phyloP scores from a whole-genome alignment of 352 stramenopile genomes.

The Phytopythium montanum region DNA sequence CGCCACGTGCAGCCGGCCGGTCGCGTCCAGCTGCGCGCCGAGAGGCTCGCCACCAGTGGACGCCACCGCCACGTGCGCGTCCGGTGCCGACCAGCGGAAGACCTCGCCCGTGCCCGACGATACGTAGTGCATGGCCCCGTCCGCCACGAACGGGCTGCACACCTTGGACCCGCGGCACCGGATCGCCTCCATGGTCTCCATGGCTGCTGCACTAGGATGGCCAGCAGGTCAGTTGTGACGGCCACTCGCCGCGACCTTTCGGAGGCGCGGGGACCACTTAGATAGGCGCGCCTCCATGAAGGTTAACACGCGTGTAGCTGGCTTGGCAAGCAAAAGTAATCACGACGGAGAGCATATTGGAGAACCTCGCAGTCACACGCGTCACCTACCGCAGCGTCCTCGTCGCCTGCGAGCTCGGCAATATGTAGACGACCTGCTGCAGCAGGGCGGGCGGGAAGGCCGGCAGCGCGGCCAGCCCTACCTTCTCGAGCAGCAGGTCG shows the following conservation, averaged over 20 bases:
- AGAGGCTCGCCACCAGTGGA: slow-evolving; percentile 70
- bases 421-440: too few species aligned
- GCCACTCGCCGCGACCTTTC: too few species aligned
- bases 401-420: too few species aligned
- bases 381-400: too few species aligned
- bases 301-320: too few species aligned
- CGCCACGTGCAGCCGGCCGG: slow-evolving; percentile 57
- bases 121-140: slow-evolving; percentile 59
- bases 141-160: slow-evolving; percentile 62
- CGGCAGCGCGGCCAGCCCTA: slow-evolving; percentile 24
- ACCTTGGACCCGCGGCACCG: slow-evolving; percentile 65
- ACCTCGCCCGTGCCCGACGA: slow-evolving; percentile 69
- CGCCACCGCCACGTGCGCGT: slow-evolving; percentile 42
- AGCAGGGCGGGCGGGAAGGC: slow-evolving; percentile 43
- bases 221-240: too few species aligned
- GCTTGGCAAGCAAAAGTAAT: too few species aligned
- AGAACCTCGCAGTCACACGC: too few species aligned
- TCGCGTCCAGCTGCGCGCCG: slow-evolving; percentile 60
- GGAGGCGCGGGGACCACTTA: too few species aligned
- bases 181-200: slow-evolving; percentile 37
- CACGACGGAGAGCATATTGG: too few species aligned
- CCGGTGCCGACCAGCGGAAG: slow-evolving; percentile 39
- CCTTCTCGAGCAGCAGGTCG: slow-evolving; percentile 50
- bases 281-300: too few species aligned
- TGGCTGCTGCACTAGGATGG: too few species aligned